Evolutionary conservation across 495 filamentous ascomycete species (phyloP), one percentile per base, ranked within the genome.

Genomic region (Penicillium daleae): DNA sequence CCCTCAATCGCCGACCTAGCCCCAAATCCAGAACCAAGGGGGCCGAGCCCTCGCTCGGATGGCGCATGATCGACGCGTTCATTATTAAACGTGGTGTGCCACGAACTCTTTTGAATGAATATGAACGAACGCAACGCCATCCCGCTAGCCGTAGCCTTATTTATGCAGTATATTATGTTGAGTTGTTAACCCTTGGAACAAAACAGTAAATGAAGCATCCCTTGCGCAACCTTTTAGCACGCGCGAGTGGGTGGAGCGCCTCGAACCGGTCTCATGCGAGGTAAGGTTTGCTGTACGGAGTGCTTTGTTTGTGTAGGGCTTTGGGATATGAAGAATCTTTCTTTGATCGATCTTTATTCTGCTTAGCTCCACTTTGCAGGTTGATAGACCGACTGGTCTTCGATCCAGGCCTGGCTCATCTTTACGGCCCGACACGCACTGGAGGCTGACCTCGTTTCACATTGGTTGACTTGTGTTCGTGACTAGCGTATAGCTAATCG

Each of bases 41-140:
- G 22, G 15, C 31, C 54, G 33, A 56, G 21, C 26, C 29, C 32
- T 15, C 48, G 49, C 22, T 35, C 29, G 49, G 49, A 26, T 42
- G 48, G 33, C 35, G 35, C 48, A 31, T 52, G 58, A 60, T 60
- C 58, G 49, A 60, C 58, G 39, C 29, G 46, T 59, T 60, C 24
- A 37, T 60, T 33, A 53, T 60, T 53, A 53, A 60, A 59, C 40
- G n/a, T 39, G 35, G 35, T 33, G 51, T 54, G 10, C 29, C 29
- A 46, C 42, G 51, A 54, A 54, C 51, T 19, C 29, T 54, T 4
- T 29, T 22, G 4, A 22, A 29, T 6, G 29, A 50, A 17, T 17
- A 27, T 35, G 24, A 35, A 29, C 0, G 29, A 52, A 8, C 29
- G 17, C n/a, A 21, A 35, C 17, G 12, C 17, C 24, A 54, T 21